Conservation (phyloP, 106 monocot species). For the Amphibolis antarctica region DNA sequence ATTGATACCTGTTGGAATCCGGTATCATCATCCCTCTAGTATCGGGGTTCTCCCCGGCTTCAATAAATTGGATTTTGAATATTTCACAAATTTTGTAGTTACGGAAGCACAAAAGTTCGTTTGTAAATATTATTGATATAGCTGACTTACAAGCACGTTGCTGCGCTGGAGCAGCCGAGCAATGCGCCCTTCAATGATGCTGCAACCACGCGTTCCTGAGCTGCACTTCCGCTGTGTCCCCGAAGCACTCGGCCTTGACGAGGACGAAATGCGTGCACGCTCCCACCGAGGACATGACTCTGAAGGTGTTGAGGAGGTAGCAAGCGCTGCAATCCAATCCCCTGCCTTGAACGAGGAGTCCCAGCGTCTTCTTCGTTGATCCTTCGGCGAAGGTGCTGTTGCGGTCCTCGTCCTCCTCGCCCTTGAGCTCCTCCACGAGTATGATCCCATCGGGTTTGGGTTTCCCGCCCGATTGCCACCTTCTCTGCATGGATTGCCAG, state of each 20-base stretch:
- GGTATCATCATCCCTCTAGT: no score
- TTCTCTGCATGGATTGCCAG: constrained; percentile 42
- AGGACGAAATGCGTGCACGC: constrained; percentile 78
- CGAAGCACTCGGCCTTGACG: constrained; percentile 64
- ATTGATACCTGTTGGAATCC: no score
- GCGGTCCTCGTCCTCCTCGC: neutral
- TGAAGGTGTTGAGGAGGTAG: constrained; percentile 66
- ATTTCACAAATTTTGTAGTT: no score
- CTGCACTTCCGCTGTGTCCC: constrained; percentile 41
- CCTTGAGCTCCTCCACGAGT: constrained; percentile 48
- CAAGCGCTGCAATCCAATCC: constrained; percentile 53
- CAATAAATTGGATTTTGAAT: no score
- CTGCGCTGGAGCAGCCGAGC: no score
- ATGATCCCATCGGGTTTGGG: constrained; percentile 51
- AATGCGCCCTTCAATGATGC: neutral
- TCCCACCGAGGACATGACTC: constrained; percentile 42
- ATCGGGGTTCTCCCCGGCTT: no score
- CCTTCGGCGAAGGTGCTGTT: neutral
- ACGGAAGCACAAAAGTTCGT: no score
- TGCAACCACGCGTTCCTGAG: constrained; percentile 34
- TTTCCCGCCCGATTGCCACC: constrained; percentile 20
- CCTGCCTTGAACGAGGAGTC: constrained; percentile 55
- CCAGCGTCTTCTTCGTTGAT: constrained; percentile 31
- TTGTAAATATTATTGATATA: no score
- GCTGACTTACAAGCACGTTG: no score